Percentiles rank a stretch among this genome's conserved stretches.
Conservation (phyloP, 352 stramenopile genomes). For the Phytophthora sp. region DNA sequence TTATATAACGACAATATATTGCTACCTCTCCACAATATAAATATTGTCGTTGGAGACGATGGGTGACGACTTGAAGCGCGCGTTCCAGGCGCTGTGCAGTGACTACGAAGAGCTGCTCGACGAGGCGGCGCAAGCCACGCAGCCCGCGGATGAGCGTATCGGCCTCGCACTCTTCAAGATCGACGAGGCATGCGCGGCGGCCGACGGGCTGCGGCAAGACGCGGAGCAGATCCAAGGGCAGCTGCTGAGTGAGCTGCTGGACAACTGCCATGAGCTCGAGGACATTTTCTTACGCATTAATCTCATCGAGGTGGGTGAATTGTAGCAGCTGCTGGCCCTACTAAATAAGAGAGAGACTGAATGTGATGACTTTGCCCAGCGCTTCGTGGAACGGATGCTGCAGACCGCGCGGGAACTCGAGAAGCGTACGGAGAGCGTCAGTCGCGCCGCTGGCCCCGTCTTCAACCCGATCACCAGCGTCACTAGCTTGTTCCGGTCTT, state of each 20-base stretch:
- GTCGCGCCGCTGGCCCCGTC: slow-evolving; percentile 56
- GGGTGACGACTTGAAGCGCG: slow-evolving; percentile 45
- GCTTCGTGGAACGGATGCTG: slow-evolving; percentile 65
- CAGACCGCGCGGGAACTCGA: slow-evolving; percentile 68
- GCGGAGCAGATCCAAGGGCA: slow-evolving; percentile 52
- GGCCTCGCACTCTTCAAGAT: slow-evolving; percentile 85
- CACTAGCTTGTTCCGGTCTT: slow-evolving; percentile 61
- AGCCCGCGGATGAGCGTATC: slow-evolving; percentile 72
- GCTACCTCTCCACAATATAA: too few species aligned
- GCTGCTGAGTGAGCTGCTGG: slow-evolving; percentile 61
- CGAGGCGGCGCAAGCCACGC: slow-evolving; percentile 57
- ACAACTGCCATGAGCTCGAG: slow-evolving; percentile 78
- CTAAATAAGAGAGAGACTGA: background rate
- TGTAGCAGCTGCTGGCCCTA: background rate
- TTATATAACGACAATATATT: too few species aligned
- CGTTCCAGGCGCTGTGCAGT: slow-evolving; percentile 62
- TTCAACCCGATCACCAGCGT: slow-evolving; percentile 68
- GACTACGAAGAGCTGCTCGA: slow-evolving; percentile 80
- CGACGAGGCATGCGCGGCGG: slow-evolving; percentile 65
- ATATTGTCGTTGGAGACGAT: slow-evolving; percentile 15
- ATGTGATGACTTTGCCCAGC: slow-evolving; percentile 32
- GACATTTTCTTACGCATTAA: slow-evolving; percentile 81
- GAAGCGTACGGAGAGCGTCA: slow-evolving; percentile 61
- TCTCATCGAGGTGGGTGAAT: slow-evolving; percentile 70
- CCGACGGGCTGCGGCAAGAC: slow-evolving; percentile 60